Evolutionary conservation across 306 rosid genomes (phyloP), one percentile per base, ranked within the genome.

Genomic region (Sicyos baderoa): DNA sequence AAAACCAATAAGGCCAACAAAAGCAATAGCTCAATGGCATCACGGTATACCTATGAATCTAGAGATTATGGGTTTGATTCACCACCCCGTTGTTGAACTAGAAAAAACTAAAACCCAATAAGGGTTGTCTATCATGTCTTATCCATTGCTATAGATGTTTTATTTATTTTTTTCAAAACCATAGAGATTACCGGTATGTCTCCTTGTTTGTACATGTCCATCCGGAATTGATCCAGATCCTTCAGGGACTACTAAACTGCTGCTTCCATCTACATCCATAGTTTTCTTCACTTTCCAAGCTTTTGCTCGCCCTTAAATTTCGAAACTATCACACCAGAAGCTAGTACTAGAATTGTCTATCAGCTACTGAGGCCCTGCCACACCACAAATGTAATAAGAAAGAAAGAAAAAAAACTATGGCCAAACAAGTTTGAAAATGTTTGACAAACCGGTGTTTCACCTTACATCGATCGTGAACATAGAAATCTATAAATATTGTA

Each of bases 151-250:
- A 29, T 29, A 1, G 35, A 29, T 29, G 35, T 29, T 29, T 25
- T 3, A 25, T 25, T 25, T n/a, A n/a, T 29, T 29, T 29, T 29
- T 29, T 29, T 29, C 35, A 5, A 29, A 29, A 29, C 17, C 66
- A 15, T 63, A 40, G 69, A 63, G n/a, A 29, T 40, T 63, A 63
- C 69, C 69, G 40, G 69, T 40, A 63, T 63, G 69, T 40, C 51
- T 37, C 51, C 69, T 63, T 35, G 29, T 51, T 63, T 40, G 69
- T 18, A 40, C 51, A 17, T 35, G n/a, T 63, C 32, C 69, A 1
- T 16, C 50, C 14, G 27, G 50, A 16, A 49, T 32, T 60, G 17
- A 45, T 37, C n/a, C 12, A 29, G 22, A 60, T n/a, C 23, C 48
- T 49, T 2, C 22, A 49, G 45, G 29, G 52, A 12, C 69, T 51